Evolutionary conservation across 306 rosid genomes (phyloP).

Genomic region (Senna siamea): DNA sequence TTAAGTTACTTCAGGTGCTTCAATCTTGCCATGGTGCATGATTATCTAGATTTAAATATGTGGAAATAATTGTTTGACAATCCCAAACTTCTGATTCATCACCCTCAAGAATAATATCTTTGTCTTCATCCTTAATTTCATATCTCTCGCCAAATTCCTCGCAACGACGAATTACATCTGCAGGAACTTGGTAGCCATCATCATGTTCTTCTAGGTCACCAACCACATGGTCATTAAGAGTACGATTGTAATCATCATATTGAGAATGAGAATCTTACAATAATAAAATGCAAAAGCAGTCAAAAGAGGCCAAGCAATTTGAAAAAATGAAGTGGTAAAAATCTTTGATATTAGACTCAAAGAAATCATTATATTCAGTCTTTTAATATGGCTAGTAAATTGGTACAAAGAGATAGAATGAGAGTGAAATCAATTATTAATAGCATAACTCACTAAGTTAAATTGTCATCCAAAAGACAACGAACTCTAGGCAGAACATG

Average conservation of each 20-base stretch:
- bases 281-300: not conserved
- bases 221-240: conserved; percentile 46
- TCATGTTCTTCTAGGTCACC: conserved; percentile 59
- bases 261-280: conserved; percentile 25
- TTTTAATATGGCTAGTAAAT: not conserved
- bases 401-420: not conserved
- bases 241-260: conserved; percentile 41
- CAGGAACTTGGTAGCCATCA: conserved; percentile 69
- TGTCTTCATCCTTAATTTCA: conserved; percentile 63
- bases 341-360: not conserved
- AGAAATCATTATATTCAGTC: conserved; percentile 1
- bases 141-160: conserved; percentile 81
- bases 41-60: conserved; percentile 82
- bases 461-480: conserved; percentile 84
- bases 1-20: conserved; percentile 60
- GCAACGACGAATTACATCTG: conserved; percentile 70
- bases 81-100: conserved; percentile 93
- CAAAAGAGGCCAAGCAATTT: conserved; percentile 8
- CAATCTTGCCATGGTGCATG: conserved; percentile 87
- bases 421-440: conserved; percentile 1
- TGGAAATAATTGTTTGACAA: conserved; percentile 86
- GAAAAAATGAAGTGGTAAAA: not conserved
- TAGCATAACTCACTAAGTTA: conserved; percentile 65
- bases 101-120: conserved; percentile 61
- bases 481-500: conserved; percentile 53